Percentiles rank a stretch among this genome's conserved stretches.
These are phyloP conservation scores for Penicillium fimorum DNA, from an alignment of 495 filamentous ascomycete genomes.

Conservation along the genomic window DNA sequence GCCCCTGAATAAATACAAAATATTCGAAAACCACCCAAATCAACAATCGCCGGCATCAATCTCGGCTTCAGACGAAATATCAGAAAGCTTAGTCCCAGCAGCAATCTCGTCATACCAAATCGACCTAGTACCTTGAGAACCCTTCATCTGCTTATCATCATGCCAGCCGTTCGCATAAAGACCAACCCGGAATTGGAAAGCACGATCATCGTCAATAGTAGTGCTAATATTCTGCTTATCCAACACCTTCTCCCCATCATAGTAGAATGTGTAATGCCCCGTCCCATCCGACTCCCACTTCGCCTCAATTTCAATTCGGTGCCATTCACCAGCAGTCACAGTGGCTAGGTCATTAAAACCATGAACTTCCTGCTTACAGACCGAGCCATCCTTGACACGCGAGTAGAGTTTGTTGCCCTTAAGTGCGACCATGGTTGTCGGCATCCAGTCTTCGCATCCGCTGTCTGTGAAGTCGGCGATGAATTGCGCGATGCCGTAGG, in stretches of 20 bases:
- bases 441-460: conserved; percentile 53
- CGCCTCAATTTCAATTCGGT: conserved; percentile 48
- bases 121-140: conserved; percentile 48
- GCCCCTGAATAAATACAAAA: neutral
- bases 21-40: neutral
- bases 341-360: conserved; percentile 32
- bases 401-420: conserved; percentile 46
- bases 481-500: conserved; percentile 56
- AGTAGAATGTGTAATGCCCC: conserved; percentile 51
- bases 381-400: conserved; percentile 46
- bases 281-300: conserved; percentile 48
- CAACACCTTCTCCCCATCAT: conserved; percentile 49
- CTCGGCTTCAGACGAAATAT: conserved; percentile 26
- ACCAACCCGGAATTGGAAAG: conserved; percentile 54
- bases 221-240: conserved; percentile 44
- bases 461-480: conserved; percentile 52
- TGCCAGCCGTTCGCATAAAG: conserved; percentile 59
- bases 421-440: conserved; percentile 53
- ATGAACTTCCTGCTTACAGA: conserved; percentile 38
- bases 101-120: conserved; percentile 57
- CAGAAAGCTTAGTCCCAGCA: conserved; percentile 45
- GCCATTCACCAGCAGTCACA: conserved; percentile 49
- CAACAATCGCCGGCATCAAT: neutral
- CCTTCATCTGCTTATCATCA: conserved; percentile 42
- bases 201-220: conserved; percentile 43